phyloP scores from a whole-genome alignment of 148 eudicot genomes.

The Hydrangea macrophylla region DNA sequence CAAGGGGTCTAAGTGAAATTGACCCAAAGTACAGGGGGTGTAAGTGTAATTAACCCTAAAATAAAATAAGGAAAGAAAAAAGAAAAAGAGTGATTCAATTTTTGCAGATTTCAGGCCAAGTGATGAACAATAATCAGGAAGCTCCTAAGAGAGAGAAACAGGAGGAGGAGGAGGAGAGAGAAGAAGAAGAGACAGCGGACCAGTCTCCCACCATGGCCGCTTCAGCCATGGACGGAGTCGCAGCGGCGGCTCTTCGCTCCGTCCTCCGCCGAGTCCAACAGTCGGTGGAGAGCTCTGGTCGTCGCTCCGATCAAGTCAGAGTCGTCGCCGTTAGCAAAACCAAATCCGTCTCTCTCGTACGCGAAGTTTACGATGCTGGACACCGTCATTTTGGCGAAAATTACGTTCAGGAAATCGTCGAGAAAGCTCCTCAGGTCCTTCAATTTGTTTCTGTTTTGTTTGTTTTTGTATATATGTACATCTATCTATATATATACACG shows the following conservation, averaged over 20 bases:
- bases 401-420: constrained; percentile 84
- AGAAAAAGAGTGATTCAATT: too few relatives aligned
- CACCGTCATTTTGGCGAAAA: constrained; percentile 91
- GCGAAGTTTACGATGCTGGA: constrained; percentile 87
- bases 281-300: constrained; percentile 72
- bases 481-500: too few relatives aligned
- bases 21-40: too few relatives aligned
- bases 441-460: too few relatives aligned
- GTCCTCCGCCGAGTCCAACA: constrained; percentile 61
- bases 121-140: too few relatives aligned
- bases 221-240: constrained; percentile 67
- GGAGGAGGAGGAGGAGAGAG: constrained; percentile 7
- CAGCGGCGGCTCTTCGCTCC: constrained; percentile 76
- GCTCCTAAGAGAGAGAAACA: too few relatives aligned
- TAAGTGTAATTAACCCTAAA: too few relatives aligned
- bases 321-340: constrained; percentile 93
- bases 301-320: constrained; percentile 55
- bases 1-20: too few relatives aligned
- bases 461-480: too few relatives aligned
- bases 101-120: not conserved
- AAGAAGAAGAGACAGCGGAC: not conserved
- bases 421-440: constrained; percentile 87
- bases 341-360: constrained; percentile 70
- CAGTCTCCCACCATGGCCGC: constrained; percentile 35
- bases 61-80: too few relatives aligned